phyloP scores from a whole-genome alignment of 1,284 basidiomycete species.

The Rhodotorula mucilaginosa region DNA sequence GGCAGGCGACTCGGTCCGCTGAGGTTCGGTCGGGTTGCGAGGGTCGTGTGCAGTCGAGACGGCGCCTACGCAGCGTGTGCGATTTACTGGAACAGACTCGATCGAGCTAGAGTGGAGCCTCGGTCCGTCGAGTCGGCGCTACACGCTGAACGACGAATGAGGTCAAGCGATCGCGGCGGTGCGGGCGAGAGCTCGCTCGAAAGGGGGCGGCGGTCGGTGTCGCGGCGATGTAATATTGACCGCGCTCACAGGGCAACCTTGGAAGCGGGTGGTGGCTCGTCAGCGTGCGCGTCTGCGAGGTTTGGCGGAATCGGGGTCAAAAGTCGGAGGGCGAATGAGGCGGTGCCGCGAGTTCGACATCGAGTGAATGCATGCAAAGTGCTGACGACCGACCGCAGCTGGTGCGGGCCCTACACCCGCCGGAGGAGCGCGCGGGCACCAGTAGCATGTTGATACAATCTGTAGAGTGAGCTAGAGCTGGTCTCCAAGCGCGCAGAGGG shows the following conservation, averaged over 20 bases:
- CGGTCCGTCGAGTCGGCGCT: too few species aligned
- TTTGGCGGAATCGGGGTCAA: too few species aligned
- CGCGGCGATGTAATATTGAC: too few species aligned
- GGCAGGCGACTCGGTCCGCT: constrained; percentile 1
- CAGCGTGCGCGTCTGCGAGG: too few species aligned
- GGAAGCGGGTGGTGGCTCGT: too few species aligned
- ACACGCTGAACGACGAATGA: not conserved
- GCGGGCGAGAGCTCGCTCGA: not conserved
- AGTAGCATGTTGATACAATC: not conserved
- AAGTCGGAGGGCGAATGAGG: too few species aligned
- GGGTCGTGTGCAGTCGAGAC: not conserved
- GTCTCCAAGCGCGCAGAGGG: not conserved
- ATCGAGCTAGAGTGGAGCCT: too few species aligned
- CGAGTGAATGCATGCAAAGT: not conserved
- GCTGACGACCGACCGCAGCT: not conserved
- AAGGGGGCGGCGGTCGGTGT: not conserved
- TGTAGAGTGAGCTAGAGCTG: not conserved
- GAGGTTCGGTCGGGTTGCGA: not conserved
- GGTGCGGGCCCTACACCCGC: not conserved
- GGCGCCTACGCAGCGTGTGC: not conserved
- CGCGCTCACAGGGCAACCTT: too few species aligned
- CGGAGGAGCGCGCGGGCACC: not conserved
- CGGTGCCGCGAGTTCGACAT: too few species aligned
- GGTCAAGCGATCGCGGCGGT: not conserved
- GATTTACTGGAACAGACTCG: too few species aligned